phyloP scores from a whole-genome alignment of 352 stramenopile species.

The Saprolegnia parasitica region DNA sequence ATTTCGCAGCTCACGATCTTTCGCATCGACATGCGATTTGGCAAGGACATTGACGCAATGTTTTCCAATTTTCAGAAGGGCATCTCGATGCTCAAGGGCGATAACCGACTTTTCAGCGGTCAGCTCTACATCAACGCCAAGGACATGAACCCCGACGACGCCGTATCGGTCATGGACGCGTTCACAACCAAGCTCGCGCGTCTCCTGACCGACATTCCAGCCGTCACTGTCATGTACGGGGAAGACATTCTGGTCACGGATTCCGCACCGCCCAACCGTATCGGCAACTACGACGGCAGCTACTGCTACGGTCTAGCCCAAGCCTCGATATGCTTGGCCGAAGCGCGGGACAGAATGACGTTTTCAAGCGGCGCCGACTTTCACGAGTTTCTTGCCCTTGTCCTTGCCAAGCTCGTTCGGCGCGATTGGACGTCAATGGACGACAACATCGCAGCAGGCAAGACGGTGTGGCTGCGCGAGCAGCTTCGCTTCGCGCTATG shows the following conservation, averaged over 20 bases:
- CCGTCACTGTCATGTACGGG: conserved; percentile 58
- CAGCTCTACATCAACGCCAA: conserved; percentile 65
- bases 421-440: not conserved
- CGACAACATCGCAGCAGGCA: not conserved
- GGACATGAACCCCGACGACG: conserved; percentile 65
- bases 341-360: conserved; percentile 30
- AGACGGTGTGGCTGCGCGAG: too few species aligned
- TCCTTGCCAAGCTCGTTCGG: not conserved
- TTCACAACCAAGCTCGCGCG: conserved; percentile 49
- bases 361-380: conserved; percentile 50
- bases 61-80: conserved; percentile 69
- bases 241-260: conserved; percentile 54
- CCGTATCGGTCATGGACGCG: conserved; percentile 42
- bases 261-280: conserved; percentile 55
- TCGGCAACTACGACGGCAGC: conserved; percentile 60
- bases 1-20: conserved; percentile 75
- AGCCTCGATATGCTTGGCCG: conserved; percentile 38
- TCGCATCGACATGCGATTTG: conserved; percentile 68
- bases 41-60: conserved; percentile 67
- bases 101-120: conserved; percentile 53
- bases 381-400: conserved; percentile 52
- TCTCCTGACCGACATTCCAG: conserved; percentile 42
- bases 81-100: conserved; percentile 52
- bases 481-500: not conserved
- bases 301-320: conserved; percentile 50